Evolutionary conservation across 2,329 filamentous ascomycete species (phyloP).

Genomic region (Pyricularia sp.): DNA sequence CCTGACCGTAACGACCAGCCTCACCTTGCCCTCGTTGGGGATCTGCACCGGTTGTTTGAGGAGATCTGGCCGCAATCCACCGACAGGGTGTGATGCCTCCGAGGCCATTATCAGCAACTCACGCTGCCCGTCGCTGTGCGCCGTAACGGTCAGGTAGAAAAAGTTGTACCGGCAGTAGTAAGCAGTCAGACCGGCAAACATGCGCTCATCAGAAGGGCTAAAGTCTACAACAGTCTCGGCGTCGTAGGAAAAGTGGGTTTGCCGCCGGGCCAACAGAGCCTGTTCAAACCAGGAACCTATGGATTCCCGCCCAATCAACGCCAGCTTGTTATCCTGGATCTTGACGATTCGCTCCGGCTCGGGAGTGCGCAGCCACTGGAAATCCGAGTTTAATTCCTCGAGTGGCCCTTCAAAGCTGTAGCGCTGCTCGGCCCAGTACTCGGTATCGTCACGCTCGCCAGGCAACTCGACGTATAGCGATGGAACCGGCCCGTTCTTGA

Average conservation of each 20-base stretch:
- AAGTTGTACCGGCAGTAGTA: constrained; percentile 55
- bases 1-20: constrained; percentile 35
- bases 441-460: constrained; percentile 28
- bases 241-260: constrained; percentile 63
- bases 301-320: constrained; percentile 35
- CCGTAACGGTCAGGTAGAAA: constrained; percentile 49
- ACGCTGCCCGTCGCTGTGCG: constrained; percentile 38
- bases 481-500: constrained; percentile 44
- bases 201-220: constrained; percentile 40
- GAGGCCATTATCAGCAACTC: constrained; percentile 45
- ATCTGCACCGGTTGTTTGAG: constrained; percentile 31
- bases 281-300: constrained; percentile 48
- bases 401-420: constrained; percentile 28
- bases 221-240: constrained; percentile 79
- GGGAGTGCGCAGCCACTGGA: constrained; percentile 45
- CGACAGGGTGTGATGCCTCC: constrained; percentile 41
- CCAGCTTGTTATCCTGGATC: constrained; percentile 22
- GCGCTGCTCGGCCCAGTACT: constrained; percentile 34
- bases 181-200: constrained; percentile 46
- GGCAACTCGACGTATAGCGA: constrained; percentile 39
- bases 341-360: constrained; percentile 40
- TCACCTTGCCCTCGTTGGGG: constrained; percentile 41
- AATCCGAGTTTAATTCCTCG: constrained; percentile 32
- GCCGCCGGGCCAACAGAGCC: constrained; percentile 38
- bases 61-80: constrained; percentile 30